A percentile compares a stretch with the other conserved stretches of the same genome.
Conservation (phyloP, 225 moss, liverwort and hornwort species). For the Thuidium tamariscinum region DNA sequence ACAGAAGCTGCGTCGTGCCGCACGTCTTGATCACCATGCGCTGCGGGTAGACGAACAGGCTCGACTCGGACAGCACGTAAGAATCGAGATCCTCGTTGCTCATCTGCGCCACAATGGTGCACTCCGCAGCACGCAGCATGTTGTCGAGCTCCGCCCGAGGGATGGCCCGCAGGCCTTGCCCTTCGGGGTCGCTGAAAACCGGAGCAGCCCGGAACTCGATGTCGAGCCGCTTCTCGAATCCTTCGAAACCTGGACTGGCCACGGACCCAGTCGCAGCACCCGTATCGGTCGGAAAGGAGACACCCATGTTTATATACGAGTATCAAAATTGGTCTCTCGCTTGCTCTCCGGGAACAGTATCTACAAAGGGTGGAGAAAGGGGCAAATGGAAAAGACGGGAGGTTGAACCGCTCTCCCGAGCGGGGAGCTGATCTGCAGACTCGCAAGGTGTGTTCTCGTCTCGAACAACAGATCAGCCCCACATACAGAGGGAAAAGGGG, state of each 20-base stretch:
- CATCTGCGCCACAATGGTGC: constrained; percentile 65
- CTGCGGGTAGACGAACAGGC: constrained; percentile 65
- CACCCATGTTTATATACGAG: not conserved
- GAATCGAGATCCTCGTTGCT: constrained; percentile 77
- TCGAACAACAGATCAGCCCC: constrained; percentile 74
- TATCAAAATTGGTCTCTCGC: not conserved
- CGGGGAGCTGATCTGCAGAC: constrained; percentile 62
- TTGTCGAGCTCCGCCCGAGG: constrained; percentile 51
- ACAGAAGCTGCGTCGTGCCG: constrained; percentile 71
- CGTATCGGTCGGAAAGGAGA: not conserved
- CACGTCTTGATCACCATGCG: constrained; percentile 71
- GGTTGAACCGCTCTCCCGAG: constrained; percentile 44
- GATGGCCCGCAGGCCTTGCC: constrained; percentile 58
- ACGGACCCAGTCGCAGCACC: not conserved
- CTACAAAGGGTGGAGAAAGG: not conserved
- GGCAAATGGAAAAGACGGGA: not conserved
- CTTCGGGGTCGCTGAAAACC: constrained; percentile 60
- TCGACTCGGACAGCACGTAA: constrained; percentile 90
- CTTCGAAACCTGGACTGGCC: constrained; percentile 67
- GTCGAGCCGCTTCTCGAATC: constrained; percentile 87
- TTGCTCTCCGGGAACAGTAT: not conserved
- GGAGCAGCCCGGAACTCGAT: constrained; percentile 70
- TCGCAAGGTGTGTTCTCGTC: constrained; percentile 7
- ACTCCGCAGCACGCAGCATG: constrained; percentile 74
- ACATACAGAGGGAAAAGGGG: not conserved